These are phyloP conservation scores for Fusarium pininemorale DNA, from an alignment of 2,329 filamentous ascomycete genomes.

Conservation along the genomic window DNA sequence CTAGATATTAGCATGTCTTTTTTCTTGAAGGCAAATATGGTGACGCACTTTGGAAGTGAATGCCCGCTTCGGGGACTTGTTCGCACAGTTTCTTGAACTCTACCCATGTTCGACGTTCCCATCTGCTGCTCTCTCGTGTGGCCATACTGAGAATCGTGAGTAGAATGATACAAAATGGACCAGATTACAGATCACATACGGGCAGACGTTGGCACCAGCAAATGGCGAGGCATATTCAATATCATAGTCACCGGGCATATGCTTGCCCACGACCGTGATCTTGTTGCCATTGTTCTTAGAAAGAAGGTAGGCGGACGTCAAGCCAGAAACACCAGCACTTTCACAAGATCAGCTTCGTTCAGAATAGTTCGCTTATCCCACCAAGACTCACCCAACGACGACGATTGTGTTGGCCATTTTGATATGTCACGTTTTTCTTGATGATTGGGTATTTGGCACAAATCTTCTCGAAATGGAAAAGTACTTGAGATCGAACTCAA, in stretches of 20 bases:
- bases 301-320: slow-evolving; percentile 61
- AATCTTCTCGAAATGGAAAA: not conserved
- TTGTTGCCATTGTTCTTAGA: slow-evolving; percentile 55
- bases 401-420: slow-evolving; percentile 47
- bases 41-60: slow-evolving; percentile 76
- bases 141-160: slow-evolving; percentile 53
- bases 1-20: not conserved
- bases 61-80: slow-evolving; percentile 78
- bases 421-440: not conserved
- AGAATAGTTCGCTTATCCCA: not conserved
- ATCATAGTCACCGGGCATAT: slow-evolving; percentile 94
- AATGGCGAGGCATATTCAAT: slow-evolving; percentile 91
- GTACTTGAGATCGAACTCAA: not conserved
- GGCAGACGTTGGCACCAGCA: slow-evolving; percentile 84
- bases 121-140: slow-evolving; percentile 55
- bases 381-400: slow-evolving; percentile 46
- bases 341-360: not conserved
- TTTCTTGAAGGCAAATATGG: not conserved
- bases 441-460: not conserved
- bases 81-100: slow-evolving; percentile 67
- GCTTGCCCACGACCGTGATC: slow-evolving; percentile 80
- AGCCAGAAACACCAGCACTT: slow-evolving; percentile 61
- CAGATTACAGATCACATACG: slow-evolving; percentile 66
- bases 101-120: slow-evolving; percentile 73
- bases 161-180: not conserved